Evolutionary conservation across 768 basidiomycete species (phyloP).

Genomic region (Kwoniella bestiolae): DNA sequence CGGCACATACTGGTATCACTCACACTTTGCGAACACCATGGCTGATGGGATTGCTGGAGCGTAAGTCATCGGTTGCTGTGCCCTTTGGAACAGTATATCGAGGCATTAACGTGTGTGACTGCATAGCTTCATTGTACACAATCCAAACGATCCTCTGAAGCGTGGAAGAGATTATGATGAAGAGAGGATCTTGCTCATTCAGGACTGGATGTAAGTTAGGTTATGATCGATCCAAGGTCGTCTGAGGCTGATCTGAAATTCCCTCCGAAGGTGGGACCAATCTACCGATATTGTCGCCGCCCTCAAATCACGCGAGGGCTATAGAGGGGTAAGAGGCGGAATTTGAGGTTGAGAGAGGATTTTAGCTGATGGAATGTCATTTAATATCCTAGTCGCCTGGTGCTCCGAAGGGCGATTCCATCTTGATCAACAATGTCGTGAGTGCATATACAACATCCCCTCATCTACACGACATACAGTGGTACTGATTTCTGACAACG

Average conservation of each 20-base stretch:
- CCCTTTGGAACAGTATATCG: too few relatives aligned
- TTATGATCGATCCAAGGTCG: too few relatives aligned
- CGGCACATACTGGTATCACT: conserved; percentile 47
- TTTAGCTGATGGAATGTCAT: neutral
- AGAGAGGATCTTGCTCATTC: conserved; percentile 32
- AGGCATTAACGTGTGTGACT: too few relatives aligned
- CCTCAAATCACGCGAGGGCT: conserved; percentile 25
- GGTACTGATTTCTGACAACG: neutral
- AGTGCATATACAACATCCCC: too few relatives aligned
- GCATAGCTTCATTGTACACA: conserved; percentile 34
- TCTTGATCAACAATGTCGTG: conserved; percentile 41
- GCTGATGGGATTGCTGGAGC: conserved; percentile 41
- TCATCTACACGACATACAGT: too few relatives aligned
- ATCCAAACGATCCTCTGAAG: conserved; percentile 35
- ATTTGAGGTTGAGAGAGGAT: neutral
- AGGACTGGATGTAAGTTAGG: conserved; percentile 29
- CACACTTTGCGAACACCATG: conserved; percentile 38
- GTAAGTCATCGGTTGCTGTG: conserved; percentile 10
- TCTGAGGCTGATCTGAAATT: neutral
- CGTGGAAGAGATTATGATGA: conserved; percentile 45
- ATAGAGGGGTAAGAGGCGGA: conserved; percentile 26
- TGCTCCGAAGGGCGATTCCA: conserved; percentile 31
- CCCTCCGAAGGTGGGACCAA: conserved; percentile 21
- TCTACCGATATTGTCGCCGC: conserved; percentile 24
- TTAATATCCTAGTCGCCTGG: conserved; percentile 15